Conservation (phyloP, 257 asterid species). For the Knoxia roxburghii region DNA sequence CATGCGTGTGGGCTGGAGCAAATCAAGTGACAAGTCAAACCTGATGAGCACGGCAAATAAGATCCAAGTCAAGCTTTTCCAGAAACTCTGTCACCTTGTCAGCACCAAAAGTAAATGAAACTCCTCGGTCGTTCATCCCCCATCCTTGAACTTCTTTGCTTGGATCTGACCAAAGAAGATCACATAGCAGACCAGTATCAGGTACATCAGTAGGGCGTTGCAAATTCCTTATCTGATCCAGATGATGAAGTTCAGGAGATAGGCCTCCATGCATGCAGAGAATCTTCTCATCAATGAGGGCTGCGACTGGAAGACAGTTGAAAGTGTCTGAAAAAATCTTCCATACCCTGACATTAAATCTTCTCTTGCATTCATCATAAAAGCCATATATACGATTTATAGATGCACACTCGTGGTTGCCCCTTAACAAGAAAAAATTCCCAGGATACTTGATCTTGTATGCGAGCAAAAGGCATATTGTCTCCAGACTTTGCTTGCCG, state of each 20-base stretch:
- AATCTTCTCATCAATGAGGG: constrained; percentile 34
- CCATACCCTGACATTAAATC: constrained; percentile 31
- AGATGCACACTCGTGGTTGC: constrained; percentile 38
- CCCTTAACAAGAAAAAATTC: constrained; percentile 33
- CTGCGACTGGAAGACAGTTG: constrained; percentile 35
- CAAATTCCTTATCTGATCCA: constrained; percentile 30
- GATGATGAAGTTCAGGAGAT: constrained; percentile 30
- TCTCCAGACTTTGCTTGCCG: constrained; percentile 40
- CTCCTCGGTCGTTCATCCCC: constrained; percentile 39
- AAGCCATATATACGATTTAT: constrained; percentile 36
- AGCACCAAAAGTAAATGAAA: constrained; percentile 36
- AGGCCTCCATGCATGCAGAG: constrained; percentile 39
- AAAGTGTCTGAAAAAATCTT: constrained; percentile 29
- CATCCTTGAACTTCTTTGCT: constrained; percentile 36
- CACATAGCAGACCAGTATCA: constrained; percentile 33
- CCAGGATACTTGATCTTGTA: constrained; percentile 33
- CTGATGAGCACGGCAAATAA: constrained; percentile 38
- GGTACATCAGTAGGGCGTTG: constrained; percentile 40
- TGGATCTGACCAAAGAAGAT: constrained; percentile 40
- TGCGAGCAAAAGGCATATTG: constrained; percentile 34
- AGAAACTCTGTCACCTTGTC: constrained; percentile 36
- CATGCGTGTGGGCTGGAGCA: background rate
- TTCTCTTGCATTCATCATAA: constrained; percentile 36
- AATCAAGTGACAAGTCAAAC: constrained; percentile 14
- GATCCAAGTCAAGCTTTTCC: constrained; percentile 32